Conservation (phyloP, 208 protist genomes). For the Naegleria gruberi region DNA sequence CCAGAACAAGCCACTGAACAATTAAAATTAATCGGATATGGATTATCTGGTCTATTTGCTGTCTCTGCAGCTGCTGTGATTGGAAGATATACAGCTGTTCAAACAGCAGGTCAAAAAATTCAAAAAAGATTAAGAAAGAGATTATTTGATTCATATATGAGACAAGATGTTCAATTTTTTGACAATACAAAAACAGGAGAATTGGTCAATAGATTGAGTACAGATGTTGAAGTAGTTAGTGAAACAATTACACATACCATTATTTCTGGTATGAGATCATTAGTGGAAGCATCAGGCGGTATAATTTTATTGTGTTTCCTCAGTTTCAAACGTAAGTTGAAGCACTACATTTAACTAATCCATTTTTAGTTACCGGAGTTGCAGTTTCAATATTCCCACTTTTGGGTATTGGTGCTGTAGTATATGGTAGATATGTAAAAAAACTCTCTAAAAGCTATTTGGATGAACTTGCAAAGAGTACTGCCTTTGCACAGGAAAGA, state of each 20-base stretch:
- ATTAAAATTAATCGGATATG: background rate
- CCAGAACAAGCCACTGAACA: background rate
- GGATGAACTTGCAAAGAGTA: conserved; percentile 59
- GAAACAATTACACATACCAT: background rate
- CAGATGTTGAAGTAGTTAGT: background rate
- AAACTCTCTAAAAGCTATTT: background rate
- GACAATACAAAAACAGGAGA: conserved; percentile 17
- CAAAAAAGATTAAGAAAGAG: background rate
- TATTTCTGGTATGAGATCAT: background rate
- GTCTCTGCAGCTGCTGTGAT: background rate
- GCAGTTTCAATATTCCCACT: background rate
- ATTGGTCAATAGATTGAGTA: background rate
- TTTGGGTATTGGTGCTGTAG: background rate
- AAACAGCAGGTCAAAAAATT: background rate
- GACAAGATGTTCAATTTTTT: conserved; percentile 18
- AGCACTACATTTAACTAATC: no score
- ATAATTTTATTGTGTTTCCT: background rate
- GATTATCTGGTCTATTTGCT: background rate
- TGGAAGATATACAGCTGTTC: background rate
- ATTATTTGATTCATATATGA: background rate
- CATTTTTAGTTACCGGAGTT: background rate
- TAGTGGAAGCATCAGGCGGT: background rate
- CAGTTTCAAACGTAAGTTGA: background rate
- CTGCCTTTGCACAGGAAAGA: conserved; percentile 61
- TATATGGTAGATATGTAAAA: background rate